Percentiles rank a stretch among this genome's conserved stretches.
These are phyloP conservation scores for Populus hybrid DNA, from an alignment of 441 rosid species.

Conservation along the genomic window DNA sequence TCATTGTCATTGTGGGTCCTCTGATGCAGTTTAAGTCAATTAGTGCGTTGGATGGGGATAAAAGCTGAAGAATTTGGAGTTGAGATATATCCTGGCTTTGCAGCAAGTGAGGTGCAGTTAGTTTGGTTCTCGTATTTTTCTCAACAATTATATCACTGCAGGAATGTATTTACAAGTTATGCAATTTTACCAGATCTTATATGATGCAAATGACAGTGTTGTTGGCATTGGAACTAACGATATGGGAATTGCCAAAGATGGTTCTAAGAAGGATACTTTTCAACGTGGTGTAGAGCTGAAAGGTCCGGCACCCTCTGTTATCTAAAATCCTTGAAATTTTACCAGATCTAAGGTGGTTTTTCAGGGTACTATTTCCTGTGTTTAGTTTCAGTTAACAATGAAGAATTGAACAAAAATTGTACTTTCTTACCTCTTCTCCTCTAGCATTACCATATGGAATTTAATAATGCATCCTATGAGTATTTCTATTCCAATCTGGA, in stretches of 20 bases:
- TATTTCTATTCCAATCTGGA: not conserved
- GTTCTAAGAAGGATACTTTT: conserved; percentile 79
- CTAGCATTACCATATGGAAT: not conserved
- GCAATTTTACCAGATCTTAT: conserved; percentile 55
- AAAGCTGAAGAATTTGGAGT: conserved; percentile 97
- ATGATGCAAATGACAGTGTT: conserved; percentile 60
- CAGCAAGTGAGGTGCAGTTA: conserved; percentile 78
- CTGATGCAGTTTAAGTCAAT: conserved; percentile 72
- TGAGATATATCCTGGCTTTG: conserved; percentile 96
- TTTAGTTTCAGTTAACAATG: not conserved
- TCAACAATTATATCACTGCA: conserved; percentile 5
- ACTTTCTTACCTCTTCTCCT: not conserved
- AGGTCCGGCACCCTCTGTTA: conserved; percentile 35
- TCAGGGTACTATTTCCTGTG: too few species aligned
- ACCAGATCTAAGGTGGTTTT: not conserved
- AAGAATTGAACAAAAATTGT: not conserved
- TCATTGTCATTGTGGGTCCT: conserved; percentile 16
- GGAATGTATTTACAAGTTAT: conserved; percentile 19
- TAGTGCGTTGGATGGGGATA: conserved; percentile 82
- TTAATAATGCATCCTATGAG: not conserved
- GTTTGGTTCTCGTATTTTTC: conserved; percentile 15
- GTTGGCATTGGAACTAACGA: conserved; percentile 88
- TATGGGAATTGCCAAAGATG: conserved; percentile 95
- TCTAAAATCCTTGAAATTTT: not conserved
- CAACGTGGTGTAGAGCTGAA: conserved; percentile 80